Evolutionary conservation across 2,329 filamentous ascomycete genomes (phyloP).

Genomic region (Fonsecaea multimorphosa): DNA sequence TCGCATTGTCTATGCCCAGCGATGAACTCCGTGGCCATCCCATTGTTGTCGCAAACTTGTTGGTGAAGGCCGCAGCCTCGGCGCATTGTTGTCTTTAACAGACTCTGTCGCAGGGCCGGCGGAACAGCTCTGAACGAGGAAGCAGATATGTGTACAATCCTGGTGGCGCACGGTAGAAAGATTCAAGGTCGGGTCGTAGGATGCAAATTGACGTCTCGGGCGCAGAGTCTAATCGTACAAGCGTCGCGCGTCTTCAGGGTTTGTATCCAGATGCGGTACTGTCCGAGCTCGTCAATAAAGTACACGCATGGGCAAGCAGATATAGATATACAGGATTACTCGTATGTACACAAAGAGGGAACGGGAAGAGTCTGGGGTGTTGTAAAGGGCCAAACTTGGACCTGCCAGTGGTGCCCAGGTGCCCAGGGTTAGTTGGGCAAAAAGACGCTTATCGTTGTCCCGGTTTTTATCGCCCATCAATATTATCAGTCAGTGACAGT

Average conservation of each 20-base stretch:
- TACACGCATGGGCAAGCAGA: not conserved
- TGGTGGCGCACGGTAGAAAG: not conserved
- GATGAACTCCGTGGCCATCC: conserved; percentile 38
- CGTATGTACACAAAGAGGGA: not conserved
- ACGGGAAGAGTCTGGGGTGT: not conserved
- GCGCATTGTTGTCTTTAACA: conserved; percentile 22
- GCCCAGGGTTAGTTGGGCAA: not conserved
- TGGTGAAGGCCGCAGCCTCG: conserved; percentile 24
- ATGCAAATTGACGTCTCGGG: not conserved
- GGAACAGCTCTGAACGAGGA: not conserved
- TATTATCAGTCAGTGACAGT: not conserved
- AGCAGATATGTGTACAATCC: not conserved
- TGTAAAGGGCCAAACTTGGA: not conserved
- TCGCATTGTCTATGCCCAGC: conserved; percentile 29
- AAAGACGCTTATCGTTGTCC: conserved; percentile 5
- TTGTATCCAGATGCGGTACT: not conserved
- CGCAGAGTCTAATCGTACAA: not conserved
- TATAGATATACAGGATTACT: not conserved
- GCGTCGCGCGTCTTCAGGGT: not conserved
- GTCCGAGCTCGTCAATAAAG: not conserved
- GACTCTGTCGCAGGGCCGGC: not conserved
- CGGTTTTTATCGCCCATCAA: conserved; percentile 2
- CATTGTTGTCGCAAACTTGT: conserved; percentile 34
- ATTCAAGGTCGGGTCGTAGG: not conserved
- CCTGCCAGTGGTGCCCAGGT: not conserved